Percentiles rank a stretch among this genome's conserved stretches.
Evolutionary conservation across 2,329 filamentous ascomycete species (phyloP).

Genomic region (Rasamsonia emersonii): DNA sequence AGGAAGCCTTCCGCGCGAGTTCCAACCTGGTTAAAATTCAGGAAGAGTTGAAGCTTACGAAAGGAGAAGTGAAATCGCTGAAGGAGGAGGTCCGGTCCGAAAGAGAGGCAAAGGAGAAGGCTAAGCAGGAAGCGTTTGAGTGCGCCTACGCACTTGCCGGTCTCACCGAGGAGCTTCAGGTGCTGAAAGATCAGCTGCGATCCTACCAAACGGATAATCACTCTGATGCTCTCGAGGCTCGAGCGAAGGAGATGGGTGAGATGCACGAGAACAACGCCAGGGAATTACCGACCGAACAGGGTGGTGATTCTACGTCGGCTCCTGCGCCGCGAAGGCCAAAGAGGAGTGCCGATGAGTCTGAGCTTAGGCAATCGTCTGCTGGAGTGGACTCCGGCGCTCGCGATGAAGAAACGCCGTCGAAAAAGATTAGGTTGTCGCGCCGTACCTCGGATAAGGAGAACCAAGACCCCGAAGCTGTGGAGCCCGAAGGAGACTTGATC

Average conservation of each 20-base stretch:
- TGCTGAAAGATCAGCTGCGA: conserved; percentile 33
- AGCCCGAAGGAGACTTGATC: conserved; percentile 36
- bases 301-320: conserved; percentile 24
- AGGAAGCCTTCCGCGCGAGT: conserved; percentile 50
- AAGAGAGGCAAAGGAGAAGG: conserved; percentile 38
- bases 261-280: conserved; percentile 8
- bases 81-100: conserved; percentile 46
- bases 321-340: conserved; percentile 27
- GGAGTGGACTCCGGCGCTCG: conserved; percentile 7
- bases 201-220: conserved; percentile 30
- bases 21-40: conserved; percentile 47
- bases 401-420: conserved; percentile 23
- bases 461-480: conserved; percentile 14
- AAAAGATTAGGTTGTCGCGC: conserved; percentile 25
- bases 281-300: conserved; percentile 18
- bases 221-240: conserved; percentile 22
- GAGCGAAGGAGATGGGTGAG: conserved; percentile 21
- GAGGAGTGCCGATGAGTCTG: conserved; percentile 21
- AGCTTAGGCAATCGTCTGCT: conserved; percentile 11
- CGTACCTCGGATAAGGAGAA: conserved; percentile 18
- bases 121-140: conserved; percentile 40
- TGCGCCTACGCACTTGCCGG: conserved; percentile 38
- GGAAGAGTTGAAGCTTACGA: conserved; percentile 39
- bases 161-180: conserved; percentile 36
- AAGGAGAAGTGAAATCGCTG: conserved; percentile 38